Evolutionary conservation across 2,329 filamentous ascomycete genomes (phyloP).

Genomic region (Clathrospora elynae): DNA sequence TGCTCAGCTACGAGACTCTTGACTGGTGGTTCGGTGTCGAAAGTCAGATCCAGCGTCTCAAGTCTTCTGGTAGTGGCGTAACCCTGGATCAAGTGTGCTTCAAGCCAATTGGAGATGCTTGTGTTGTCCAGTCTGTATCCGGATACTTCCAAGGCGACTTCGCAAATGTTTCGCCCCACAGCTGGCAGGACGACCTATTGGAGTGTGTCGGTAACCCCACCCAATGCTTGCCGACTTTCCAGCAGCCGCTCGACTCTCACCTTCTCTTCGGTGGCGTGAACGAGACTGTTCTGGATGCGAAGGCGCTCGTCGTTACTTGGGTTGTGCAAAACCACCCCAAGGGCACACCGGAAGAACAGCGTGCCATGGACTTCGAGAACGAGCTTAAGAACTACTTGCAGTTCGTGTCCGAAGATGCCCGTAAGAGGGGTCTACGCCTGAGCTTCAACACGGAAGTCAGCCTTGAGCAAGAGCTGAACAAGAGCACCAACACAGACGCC

Average conservation of each 20-base stretch:
- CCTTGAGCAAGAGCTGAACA: conserved; percentile 93
- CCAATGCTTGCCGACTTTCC: conserved; percentile 80
- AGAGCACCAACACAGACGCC: conserved; percentile 96
- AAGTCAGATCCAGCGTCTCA: conserved; percentile 72
- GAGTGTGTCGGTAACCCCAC: conserved; percentile 81
- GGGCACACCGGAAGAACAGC: conserved; percentile 69
- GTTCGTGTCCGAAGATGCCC: conserved; percentile 79
- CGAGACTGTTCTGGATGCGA: conserved; percentile 69
- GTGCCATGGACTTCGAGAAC: conserved; percentile 88
- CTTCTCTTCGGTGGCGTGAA: conserved; percentile 85
- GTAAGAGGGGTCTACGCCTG: conserved; percentile 75
- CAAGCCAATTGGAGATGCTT: conserved; percentile 87
- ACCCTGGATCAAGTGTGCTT: conserved; percentile 87
- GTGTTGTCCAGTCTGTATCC: conserved; percentile 90
- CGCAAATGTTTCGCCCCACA: conserved; percentile 62
- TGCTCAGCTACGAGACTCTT: conserved; percentile 86
- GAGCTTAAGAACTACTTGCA: conserved; percentile 75
- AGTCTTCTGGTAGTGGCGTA: conserved; percentile 69
- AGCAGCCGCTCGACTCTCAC: conserved; percentile 83
- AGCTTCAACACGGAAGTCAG: conserved; percentile 97
- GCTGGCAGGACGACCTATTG: conserved; percentile 74
- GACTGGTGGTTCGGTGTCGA: conserved; percentile 95
- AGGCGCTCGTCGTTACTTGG: conserved; percentile 89
- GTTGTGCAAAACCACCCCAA: conserved; percentile 86
- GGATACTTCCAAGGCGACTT: conserved; percentile 80